Percentiles rank a stretch among this genome's conserved stretches.
These are phyloP conservation scores for Lachnellula subtilissima DNA, from an alignment of 2,329 filamentous ascomycete species.

Conservation along the genomic window DNA sequence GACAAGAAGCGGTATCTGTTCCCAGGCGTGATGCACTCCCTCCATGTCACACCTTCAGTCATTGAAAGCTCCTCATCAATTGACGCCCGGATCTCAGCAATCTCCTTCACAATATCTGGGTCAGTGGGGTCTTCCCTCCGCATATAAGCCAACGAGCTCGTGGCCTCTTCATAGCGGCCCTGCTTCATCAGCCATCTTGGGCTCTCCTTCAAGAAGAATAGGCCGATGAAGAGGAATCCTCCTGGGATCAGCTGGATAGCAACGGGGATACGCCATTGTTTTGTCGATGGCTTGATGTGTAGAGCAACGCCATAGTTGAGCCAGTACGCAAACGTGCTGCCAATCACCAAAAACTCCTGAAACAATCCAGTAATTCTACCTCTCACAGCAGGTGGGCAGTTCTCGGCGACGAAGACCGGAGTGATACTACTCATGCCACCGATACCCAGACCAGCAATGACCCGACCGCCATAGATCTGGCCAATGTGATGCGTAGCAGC, in stretches of 20 bases:
- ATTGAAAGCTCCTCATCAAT: constrained; percentile 69
- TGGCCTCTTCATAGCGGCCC: constrained; percentile 54
- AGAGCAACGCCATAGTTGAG: constrained; percentile 42
- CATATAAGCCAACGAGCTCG: constrained; percentile 49
- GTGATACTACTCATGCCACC: constrained; percentile 42
- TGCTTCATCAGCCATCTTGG: constrained; percentile 67
- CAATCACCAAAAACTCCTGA: constrained; percentile 34
- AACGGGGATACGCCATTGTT: constrained; percentile 49
- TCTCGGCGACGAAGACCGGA: constrained; percentile 43
- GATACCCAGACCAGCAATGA: constrained; percentile 34
- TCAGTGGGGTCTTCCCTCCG: constrained; percentile 53
- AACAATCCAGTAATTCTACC: constrained; percentile 36
- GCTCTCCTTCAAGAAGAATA: constrained; percentile 26
- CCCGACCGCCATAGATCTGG: constrained; percentile 21
- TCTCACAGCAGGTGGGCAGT: constrained; percentile 39
- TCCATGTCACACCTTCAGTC: constrained; percentile 58
- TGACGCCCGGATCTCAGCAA: constrained; percentile 57
- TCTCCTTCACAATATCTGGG: constrained; percentile 54
- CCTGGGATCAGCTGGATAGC: constrained; percentile 20
- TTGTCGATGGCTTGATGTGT: constrained; percentile 39
- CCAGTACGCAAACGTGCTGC: constrained; percentile 38
- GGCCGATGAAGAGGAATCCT: constrained; percentile 36
- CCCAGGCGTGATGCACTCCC: constrained; percentile 33
- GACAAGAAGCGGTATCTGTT: constrained; percentile 42
- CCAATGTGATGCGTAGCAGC: constrained; percentile 12